Conservation (phyloP, 352 stramenopile species). For the Pythium phragmiticola region DNA sequence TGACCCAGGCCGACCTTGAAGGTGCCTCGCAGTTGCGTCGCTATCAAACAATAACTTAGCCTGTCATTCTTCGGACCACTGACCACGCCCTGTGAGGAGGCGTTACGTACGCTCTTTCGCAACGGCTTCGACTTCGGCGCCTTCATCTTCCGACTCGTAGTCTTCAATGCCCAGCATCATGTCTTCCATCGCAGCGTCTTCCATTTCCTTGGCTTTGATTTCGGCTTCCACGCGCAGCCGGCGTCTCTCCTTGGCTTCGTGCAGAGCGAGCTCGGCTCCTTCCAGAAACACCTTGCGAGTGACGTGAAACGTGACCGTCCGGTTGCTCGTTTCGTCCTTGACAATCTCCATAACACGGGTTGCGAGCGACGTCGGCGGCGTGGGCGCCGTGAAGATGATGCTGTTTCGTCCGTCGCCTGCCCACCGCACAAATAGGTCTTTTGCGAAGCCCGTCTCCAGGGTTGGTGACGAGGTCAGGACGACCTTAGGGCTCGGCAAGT, state of each 20-base stretch:
- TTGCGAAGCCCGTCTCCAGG: slow-evolving; percentile 79
- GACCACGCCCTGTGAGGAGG: not conserved
- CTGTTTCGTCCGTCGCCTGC: slow-evolving; percentile 73
- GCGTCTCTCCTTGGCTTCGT: slow-evolving; percentile 86
- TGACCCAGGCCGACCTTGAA: slow-evolving; percentile 87
- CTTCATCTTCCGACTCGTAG: slow-evolving; percentile 85
- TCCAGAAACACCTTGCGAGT: slow-evolving; percentile 77
- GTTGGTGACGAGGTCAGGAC: slow-evolving; percentile 79
- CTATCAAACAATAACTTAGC: not conserved
- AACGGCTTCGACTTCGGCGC: slow-evolving; percentile 25
- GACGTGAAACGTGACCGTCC: slow-evolving; percentile 59
- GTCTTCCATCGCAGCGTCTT: slow-evolving; percentile 89
- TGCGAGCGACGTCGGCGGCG: slow-evolving; percentile 65
- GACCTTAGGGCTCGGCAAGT: slow-evolving; percentile 82
- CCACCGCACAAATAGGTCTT: slow-evolving; percentile 86
- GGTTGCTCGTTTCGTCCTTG: slow-evolving; percentile 47
- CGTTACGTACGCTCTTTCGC: slow-evolving; percentile 53
- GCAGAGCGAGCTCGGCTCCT: slow-evolving; percentile 78
- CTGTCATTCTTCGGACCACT: not conserved
- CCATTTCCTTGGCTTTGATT: slow-evolving; percentile 87
- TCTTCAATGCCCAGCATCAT: slow-evolving; percentile 92
- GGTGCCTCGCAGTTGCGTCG: slow-evolving; percentile 78
- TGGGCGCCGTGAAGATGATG: slow-evolving; percentile 80
- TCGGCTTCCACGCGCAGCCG: slow-evolving; percentile 81
- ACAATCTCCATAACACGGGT: slow-evolving; percentile 57